These are phyloP conservation scores for Blastocystis sp. DNA, from an alignment of 352 stramenopile species.

Conservation along the genomic window DNA sequence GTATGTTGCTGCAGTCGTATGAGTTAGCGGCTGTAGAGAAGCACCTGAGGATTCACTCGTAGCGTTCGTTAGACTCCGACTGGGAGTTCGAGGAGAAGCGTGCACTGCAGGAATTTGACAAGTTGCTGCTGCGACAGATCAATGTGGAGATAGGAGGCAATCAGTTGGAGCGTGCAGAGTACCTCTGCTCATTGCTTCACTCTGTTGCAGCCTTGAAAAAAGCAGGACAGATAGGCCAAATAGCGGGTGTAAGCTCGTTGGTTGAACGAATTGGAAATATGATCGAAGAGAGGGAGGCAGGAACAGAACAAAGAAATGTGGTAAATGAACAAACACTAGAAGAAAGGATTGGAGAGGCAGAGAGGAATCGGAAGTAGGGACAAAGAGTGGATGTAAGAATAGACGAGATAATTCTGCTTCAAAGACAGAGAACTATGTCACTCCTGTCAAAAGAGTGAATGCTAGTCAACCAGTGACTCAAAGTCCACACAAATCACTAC, in stretches of 20 bases:
- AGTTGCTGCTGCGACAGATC: constrained; percentile 40
- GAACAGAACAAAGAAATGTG: no score
- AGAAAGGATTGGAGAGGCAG: background rate
- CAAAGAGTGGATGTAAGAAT: background rate
- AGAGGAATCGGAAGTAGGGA: background rate
- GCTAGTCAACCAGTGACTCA: background rate
- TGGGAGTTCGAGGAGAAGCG: background rate
- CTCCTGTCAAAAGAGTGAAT: background rate
- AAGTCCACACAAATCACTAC: constrained; percentile 26
- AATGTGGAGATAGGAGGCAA: constrained; percentile 43
- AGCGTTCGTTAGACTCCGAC: background rate
- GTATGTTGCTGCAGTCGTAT: constrained; percentile 1
- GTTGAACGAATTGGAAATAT: background rate
- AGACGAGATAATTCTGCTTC: background rate
- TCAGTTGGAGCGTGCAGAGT: constrained; percentile 17
- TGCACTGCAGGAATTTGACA: constrained; percentile 22
- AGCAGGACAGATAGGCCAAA: constrained; percentile 22
- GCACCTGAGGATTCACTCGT: background rate
- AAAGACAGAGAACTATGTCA: background rate
- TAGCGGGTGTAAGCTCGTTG: background rate
- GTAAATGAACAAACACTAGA: background rate
- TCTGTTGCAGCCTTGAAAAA: constrained; percentile 35
- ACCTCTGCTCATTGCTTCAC: background rate
- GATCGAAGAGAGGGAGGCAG: background rate
- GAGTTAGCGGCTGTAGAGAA: background rate